Conservation (phyloP, 441 rosid genomes). For the Metrosideros polymorpha region DNA sequence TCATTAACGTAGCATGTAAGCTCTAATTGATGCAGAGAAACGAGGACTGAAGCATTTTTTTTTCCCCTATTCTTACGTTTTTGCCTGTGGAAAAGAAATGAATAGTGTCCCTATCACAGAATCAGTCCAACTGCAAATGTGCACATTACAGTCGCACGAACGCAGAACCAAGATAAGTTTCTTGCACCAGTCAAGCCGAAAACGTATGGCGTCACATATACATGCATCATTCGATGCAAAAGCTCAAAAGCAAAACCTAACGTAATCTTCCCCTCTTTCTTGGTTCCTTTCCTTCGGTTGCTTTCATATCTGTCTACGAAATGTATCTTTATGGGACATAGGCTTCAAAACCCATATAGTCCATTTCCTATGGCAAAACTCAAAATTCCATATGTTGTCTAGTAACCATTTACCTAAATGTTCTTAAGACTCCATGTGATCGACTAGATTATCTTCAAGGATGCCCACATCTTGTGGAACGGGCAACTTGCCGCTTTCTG, state of each 20-base stretch:
- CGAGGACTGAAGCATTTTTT: neutral
- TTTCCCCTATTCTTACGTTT: neutral
- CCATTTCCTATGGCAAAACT: neutral
- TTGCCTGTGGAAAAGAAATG: neutral
- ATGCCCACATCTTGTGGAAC: constrained; percentile 19
- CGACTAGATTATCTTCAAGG: constrained; percentile 13
- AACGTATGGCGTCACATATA: neutral
- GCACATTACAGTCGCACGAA: neutral
- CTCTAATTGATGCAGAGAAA: neutral
- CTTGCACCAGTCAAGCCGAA: neutral
- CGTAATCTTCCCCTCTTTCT: neutral
- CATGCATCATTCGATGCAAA: neutral
- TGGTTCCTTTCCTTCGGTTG: neutral
- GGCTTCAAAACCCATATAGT: neutral
- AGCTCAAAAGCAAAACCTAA: neutral
- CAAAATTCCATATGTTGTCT: neutral
- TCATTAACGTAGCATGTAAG: neutral
- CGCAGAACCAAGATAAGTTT: neutral
- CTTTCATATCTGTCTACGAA: neutral
- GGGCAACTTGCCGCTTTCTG: constrained; percentile 6
- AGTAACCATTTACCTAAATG: neutral
- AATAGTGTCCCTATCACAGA: neutral
- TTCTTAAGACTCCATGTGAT: neutral
- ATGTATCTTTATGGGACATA: neutral
- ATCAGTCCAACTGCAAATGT: neutral